Base-by-base conservation (phyloP, 257 asterid species). In the Rehmannia glutinosa region DNA sequence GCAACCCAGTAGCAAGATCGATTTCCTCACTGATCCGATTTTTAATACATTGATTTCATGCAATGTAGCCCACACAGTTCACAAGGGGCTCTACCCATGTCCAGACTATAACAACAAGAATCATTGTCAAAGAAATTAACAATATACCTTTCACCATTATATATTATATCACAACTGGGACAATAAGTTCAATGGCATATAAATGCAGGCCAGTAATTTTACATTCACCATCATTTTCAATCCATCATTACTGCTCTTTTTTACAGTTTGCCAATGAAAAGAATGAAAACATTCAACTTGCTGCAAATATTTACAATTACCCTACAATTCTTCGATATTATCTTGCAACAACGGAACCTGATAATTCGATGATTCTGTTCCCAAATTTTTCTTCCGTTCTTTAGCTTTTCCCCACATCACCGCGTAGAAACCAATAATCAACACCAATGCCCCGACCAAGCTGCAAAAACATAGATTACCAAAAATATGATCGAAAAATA, bases 371-470 rank as follows among this genome's bases (percentile, higher is more conserved):
- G 74, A 46, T 46, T 71, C 78, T 9, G 58, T 43, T 41, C 51
- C 62, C 0, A 32, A 59, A 20, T 36, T 27, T 11, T 9, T 39
- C 67, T 75, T 46, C 58, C 24, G 71, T 85, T 84, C 91, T 56
- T 73, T 68, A 19, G 86, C 65, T 69, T 80, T 84, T 12, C 87
- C 87, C 91, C 87, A 84, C 56, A 82, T 66, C 55, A 84, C 91
- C 36, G 56, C 75, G 8, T 84, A 84, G 86, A 84, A 82, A 58
- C 87, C 91, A 17, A 69, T 17, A 16, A 70, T 49, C 73, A 84
- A 36, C 66, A 82, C 85, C 42, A 67, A 19, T 24, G 87, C 87
- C 35, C 87, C 87, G 0, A 80, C 19, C 75, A 82, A 54, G 66
- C 87, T 84, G 77, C 60, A 70, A 66, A 23, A 57, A 23, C 7